These are phyloP conservation scores for Vitis hybrid DNA, from an alignment of 177 flowering plant species.

Conservation along the genomic window DNA sequence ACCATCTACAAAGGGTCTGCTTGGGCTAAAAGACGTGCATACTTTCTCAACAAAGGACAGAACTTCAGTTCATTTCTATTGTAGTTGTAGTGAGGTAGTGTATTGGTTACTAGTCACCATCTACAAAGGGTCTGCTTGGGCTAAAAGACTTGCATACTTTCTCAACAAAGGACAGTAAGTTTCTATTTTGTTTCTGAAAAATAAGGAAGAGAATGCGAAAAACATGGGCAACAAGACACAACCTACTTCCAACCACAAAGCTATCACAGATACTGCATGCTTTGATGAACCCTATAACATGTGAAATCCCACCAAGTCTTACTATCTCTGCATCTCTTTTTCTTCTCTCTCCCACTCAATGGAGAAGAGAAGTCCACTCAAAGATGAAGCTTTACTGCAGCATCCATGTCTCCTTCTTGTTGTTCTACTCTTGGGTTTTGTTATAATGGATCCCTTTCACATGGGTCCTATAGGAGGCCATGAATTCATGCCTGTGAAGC, in stretches of 20 bases:
- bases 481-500: slow-evolving; percentile 78
- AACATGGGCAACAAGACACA: slow-evolving; percentile 26
- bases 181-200: not conserved
- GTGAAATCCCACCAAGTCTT: not conserved
- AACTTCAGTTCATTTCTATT: too few relatives aligned
- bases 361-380: slow-evolving; percentile 53
- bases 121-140: not conserved
- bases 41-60: too few relatives aligned
- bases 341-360: slow-evolving; percentile 23
- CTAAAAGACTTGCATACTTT: not conserved
- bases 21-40: not conserved
- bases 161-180: not conserved
- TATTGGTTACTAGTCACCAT: not conserved
- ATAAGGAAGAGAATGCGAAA: slow-evolving; percentile 13
- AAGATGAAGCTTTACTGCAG: slow-evolving; percentile 50
- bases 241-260: slow-evolving; percentile 20
- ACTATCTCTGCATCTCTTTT: not conserved
- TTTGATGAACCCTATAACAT: not conserved
- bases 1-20: not conserved
- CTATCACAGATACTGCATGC: slow-evolving; percentile 23
- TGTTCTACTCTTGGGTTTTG: slow-evolving; percentile 46
- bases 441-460: slow-evolving; percentile 75
- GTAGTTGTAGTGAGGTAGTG: too few relatives aligned
- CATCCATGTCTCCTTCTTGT: slow-evolving; percentile 51
- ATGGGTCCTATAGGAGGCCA: slow-evolving; percentile 77